These are phyloP conservation scores for Croton setiger DNA, from an alignment of 441 rosid genomes.

Conservation along the genomic window DNA sequence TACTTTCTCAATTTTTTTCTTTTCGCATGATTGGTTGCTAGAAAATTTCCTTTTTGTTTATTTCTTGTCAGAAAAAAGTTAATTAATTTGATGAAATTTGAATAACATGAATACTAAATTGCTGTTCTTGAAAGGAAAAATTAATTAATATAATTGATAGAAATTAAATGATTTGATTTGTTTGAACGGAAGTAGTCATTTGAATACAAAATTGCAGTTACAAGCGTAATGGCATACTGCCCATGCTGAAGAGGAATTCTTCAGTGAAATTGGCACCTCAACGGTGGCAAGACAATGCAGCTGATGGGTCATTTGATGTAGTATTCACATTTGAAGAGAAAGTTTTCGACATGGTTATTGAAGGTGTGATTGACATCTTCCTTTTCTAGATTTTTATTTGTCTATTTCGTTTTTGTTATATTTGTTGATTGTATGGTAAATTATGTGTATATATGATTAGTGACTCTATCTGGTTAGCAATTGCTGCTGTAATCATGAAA, in stretches of 20 bases:
- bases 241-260: constrained; percentile 85
- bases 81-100: no score
- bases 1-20: background rate
- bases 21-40: background rate
- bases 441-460: background rate
- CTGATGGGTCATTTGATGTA: constrained; percentile 77
- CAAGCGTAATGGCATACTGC: constrained; percentile 88
- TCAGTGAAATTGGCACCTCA: constrained; percentile 83
- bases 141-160: no score
- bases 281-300: constrained; percentile 91
- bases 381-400: background rate
- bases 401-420: no score
- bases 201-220: constrained; percentile 42
- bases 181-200: background rate
- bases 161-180: background rate
- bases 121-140: no score
- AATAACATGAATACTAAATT: no score
- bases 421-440: background rate
- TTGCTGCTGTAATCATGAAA: background rate
- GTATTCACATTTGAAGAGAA: constrained; percentile 86
- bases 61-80: no score
- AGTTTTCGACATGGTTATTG: constrained; percentile 84
- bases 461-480: background rate
- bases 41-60: background rate
- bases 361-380: constrained; percentile 43